Evolutionary conservation across 2,329 filamentous ascomycete species (phyloP).

Genomic region (Fusarium chuoi): DNA sequence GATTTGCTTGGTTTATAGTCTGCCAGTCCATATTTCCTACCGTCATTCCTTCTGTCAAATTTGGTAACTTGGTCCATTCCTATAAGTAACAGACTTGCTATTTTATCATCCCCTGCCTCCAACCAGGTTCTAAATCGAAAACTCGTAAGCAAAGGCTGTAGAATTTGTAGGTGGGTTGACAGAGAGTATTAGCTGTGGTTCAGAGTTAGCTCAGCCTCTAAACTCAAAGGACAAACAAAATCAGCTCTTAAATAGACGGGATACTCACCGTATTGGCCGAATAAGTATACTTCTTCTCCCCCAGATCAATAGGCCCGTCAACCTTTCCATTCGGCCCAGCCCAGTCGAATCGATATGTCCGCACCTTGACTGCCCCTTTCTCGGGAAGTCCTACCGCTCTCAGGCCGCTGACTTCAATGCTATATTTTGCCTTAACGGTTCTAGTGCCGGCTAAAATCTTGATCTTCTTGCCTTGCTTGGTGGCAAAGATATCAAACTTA

Average conservation of each 20-base stretch:
- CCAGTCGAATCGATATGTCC: background rate
- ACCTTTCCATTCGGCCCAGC: background rate
- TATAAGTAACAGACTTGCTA: too few species aligned
- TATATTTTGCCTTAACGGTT: background rate
- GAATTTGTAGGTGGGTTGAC: background rate
- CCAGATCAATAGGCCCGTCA: background rate
- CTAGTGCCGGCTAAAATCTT: background rate
- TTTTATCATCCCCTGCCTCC: background rate
- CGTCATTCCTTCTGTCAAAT: fast-evolving
- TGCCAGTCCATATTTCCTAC: background rate
- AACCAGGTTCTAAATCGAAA: background rate
- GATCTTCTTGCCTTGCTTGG: fast-evolving
- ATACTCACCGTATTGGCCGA: background rate
- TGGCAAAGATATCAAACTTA: background rate
- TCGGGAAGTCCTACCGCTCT: fast-evolving
- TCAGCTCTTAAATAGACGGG: too few species aligned
- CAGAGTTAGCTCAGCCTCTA: background rate
- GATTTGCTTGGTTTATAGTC: background rate
- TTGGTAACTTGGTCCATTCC: fast-evolving
- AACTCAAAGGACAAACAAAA: too few species aligned
- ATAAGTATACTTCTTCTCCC: background rate
- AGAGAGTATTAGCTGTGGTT: background rate
- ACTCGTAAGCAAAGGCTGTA: background rate
- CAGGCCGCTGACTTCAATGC: fast-evolving
- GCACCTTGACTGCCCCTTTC: background rate